These are phyloP conservation scores for Blastobotrys buckinghamii DNA, from an alignment of 1,139 yeast genomes.

Conservation along the genomic window DNA sequence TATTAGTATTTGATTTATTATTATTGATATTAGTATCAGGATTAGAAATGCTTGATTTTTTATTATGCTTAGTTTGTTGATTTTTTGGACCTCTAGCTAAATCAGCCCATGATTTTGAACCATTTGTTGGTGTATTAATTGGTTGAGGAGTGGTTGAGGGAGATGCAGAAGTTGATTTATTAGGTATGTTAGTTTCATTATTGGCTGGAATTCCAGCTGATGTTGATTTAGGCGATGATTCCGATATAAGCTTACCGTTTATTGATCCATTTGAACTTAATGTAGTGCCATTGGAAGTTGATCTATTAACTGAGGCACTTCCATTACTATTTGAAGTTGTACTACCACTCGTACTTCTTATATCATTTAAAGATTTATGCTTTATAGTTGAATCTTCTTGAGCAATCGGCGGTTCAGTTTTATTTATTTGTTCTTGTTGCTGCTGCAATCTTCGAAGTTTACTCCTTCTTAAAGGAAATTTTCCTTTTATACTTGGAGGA, in stretches of 20 bases:
- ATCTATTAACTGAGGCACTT: no score
- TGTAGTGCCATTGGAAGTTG: no score
- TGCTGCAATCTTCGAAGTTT: not conserved
- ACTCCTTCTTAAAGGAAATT: constrained; percentile 11
- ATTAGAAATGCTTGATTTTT: not conserved
- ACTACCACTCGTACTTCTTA: no score
- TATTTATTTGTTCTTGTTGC: no score
- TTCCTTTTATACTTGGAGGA: not conserved
- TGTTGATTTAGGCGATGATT: not conserved
- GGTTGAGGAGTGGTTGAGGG: not conserved
- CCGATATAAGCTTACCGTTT: no score
- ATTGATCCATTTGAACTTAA: no score
- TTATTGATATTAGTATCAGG: not conserved
- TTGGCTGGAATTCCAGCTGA: no score
- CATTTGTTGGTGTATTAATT: not conserved
- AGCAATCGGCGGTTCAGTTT: no score
- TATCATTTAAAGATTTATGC: no score
- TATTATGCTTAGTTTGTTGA: not conserved
- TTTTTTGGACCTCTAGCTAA: constrained; percentile 10
- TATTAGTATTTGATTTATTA: no score
- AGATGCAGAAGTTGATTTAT: not conserved
- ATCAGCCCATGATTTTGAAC: constrained; percentile 13
- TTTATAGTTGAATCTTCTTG: no score
- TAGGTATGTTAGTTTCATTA: not conserved
- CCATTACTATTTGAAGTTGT: no score